phyloP scores from a whole-genome alignment of 345 rosid species.

The Acer negundo region DNA sequence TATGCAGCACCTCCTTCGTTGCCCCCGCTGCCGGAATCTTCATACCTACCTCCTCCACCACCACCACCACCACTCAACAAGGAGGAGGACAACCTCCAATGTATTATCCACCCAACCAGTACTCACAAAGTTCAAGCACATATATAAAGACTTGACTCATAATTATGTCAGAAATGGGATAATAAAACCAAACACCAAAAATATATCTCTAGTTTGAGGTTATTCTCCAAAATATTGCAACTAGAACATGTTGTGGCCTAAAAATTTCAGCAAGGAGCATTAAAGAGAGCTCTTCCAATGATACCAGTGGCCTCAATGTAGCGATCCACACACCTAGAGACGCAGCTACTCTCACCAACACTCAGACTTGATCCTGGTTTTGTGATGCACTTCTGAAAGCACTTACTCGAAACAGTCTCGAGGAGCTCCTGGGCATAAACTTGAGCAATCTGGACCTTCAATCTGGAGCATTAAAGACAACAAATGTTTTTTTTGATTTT shows the following conservation, averaged over 20 bases:
- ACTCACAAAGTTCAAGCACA: constrained; percentile 36
- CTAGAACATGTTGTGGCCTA: background rate
- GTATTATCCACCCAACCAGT: constrained; percentile 56
- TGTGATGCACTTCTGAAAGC: constrained; percentile 76
- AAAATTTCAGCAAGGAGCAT: constrained; percentile 39
- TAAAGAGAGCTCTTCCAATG: constrained; percentile 67
- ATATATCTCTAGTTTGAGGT: background rate
- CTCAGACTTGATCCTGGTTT: constrained; percentile 93
- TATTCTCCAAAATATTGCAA: background rate
- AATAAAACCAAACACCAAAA: constrained; percentile 2
- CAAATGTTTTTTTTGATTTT: no score
- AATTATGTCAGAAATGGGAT: constrained; percentile 5
- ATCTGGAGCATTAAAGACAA: no score
- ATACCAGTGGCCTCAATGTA: constrained; percentile 94
- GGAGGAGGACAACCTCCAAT: constrained; percentile 36
- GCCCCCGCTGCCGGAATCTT: constrained; percentile 58
- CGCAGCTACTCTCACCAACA: constrained; percentile 90
- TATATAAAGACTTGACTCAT: background rate
- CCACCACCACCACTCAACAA: constrained; percentile 36
- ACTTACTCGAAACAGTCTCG: no score
- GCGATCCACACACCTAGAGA: constrained; percentile 96
- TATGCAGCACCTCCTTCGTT: constrained; percentile 69
- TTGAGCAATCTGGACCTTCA: no score
- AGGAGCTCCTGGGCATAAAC: no score
- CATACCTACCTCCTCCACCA: constrained; percentile 58